phyloP scores from a whole-genome alignment of 371 early-diverging fungal genomes.

The Blastocladiella emersonii region DNA sequence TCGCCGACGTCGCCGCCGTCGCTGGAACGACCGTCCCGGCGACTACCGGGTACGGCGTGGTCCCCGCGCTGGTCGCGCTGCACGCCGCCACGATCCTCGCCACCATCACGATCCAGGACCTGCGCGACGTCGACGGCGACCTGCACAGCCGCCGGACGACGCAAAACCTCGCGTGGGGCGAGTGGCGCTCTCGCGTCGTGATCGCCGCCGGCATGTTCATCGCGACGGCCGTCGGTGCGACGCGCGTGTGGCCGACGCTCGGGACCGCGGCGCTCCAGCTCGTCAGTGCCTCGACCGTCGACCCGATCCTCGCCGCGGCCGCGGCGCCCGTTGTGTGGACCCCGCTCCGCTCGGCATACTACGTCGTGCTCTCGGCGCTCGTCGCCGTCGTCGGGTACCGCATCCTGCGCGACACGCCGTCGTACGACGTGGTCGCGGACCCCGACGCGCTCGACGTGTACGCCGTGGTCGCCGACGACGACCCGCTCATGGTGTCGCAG shows the following conservation, averaged over 20 bases:
- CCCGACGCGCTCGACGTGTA: not conserved
- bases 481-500: not conserved
- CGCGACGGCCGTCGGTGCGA: not conserved
- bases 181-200: not conserved
- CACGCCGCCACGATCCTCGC: not conserved
- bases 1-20: not conserved
- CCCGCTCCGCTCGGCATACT: not conserved
- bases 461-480: not conserved
- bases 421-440: not conserved
- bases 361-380: not conserved
- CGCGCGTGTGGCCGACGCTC: not conserved
- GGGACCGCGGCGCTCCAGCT: too few species aligned
- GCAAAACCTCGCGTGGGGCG: not conserved
- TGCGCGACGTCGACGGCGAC: not conserved
- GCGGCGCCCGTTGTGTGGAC: not conserved
- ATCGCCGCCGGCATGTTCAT: not conserved
- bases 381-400: not conserved
- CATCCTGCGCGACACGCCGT: not conserved
- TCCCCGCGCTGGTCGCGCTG: not conserved
- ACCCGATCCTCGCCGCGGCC: not conserved
- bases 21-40: too few species aligned
- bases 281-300: too few species aligned
- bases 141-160: not conserved
- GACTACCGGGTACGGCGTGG: too few species aligned
- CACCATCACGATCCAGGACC: not conserved